phyloP scores from a whole-genome alignment of 768 basidiomycete genomes.

The Mycena pura region DNA sequence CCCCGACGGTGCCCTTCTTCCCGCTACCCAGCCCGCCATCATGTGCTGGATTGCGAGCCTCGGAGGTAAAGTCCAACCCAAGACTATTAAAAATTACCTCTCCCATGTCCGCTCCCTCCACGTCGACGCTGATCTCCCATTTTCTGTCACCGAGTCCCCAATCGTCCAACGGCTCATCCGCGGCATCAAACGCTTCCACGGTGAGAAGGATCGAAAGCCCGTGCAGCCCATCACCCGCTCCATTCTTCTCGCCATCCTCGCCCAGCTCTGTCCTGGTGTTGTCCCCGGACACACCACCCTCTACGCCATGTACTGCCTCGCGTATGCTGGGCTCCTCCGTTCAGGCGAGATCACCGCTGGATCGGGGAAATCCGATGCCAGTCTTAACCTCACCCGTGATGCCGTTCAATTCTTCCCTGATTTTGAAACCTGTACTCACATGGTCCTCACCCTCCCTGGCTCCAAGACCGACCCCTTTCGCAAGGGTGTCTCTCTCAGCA shows the following conservation, averaged over 20 bases:
- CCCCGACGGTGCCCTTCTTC: constrained; percentile 10
- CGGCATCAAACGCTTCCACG: constrained; percentile 15
- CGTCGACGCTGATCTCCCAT: constrained; percentile 29
- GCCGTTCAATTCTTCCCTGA: no score
- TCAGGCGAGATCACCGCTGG: no score
- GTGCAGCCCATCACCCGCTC: background rate
- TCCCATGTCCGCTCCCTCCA: constrained; percentile 32
- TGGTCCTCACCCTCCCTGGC: no score
- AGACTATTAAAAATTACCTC: constrained; percentile 37
- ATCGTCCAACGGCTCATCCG: constrained; percentile 24
- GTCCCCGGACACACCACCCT: background rate
- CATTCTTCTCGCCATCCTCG: background rate
- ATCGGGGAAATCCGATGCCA: no score
- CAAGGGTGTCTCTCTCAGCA: constrained; percentile 2
- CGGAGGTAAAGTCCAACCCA: constrained; percentile 23
- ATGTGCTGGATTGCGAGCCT: constrained; percentile 1
- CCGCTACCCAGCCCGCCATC: constrained; percentile 23
- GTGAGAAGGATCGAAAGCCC: background rate
- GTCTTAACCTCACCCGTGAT: no score
- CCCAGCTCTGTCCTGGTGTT: no score
- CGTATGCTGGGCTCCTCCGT: no score
- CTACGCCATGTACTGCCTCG: background rate
- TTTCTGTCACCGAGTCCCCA: constrained; percentile 14
- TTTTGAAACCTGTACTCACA: no score
- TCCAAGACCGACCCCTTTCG: constrained; percentile 6